Base-by-base conservation (phyloP, 768 basidiomycete species). In the Boletus reticulatus region DNA sequence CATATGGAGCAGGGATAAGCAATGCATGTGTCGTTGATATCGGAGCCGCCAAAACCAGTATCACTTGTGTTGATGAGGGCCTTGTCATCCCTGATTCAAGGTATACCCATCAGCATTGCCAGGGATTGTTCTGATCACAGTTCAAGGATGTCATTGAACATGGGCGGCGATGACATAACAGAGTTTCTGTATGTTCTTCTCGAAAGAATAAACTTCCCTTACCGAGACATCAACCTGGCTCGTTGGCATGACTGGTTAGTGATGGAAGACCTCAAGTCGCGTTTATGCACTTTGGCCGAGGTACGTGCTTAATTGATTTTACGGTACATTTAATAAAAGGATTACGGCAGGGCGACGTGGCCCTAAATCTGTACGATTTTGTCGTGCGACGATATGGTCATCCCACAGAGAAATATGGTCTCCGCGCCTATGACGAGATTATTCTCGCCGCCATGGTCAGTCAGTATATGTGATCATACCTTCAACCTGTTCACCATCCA, bases 11-110 rank as follows among this genome's bases (percentile, higher is more conserved):
- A 8, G 96, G 96, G 8, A 86, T 98, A 49, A 92, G 92, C 0
- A 89, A 86, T 63, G 97, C 95, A 12, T 98, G 97, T 65, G 92
- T 99, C 6, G 90, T 99, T 36, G 93, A 99, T 69, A 87, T 98
- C 48, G 97, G 97, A 4, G 90, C 96, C 13, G 80, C 77, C 16
- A 83, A 80, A 52, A 94, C 92, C 2, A 92, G 83, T 56, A 83
- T 99, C 41, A 85, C 94, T 0, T 98, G 95, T 66, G 89, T 98
- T 3, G 97, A 98, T 54, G 97, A 99, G 63, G 97, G 97, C 3
- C 67, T 94, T 48, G 82, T 99, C 20, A 74, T 94, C 29, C 67
- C 87, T 6, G 97, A 99, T 62, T 93, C 94, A 3, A 82, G 95
- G 94, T 92, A 64, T 43, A 75, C 4, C 27, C 50, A 46, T 37